phyloP scores from a whole-genome alignment of 116 monocot species.

The Phalaenopsis hybrid region DNA sequence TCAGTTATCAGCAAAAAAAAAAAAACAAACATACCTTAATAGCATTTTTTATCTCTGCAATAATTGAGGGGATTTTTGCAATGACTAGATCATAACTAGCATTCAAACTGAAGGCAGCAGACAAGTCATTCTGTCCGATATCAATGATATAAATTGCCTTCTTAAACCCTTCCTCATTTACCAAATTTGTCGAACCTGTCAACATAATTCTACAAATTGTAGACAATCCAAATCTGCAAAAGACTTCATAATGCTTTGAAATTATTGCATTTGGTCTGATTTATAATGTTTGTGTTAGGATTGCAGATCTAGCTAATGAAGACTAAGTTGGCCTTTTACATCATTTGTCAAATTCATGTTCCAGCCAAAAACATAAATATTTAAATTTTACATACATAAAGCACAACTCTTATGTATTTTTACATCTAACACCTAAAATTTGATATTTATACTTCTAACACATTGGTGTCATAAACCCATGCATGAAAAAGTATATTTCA shows the following conservation, averaged over 20 bases:
- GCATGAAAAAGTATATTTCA: too few species aligned
- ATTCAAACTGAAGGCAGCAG: too few species aligned
- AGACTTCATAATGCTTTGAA: background rate
- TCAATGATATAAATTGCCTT: constrained; percentile 6
- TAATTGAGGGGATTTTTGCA: too few species aligned
- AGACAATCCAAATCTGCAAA: background rate
- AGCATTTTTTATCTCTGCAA: background rate
- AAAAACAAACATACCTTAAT: constrained; percentile 11
- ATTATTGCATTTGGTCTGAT: background rate
- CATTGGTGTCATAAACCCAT: too few species aligned
- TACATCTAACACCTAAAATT: too few species aligned
- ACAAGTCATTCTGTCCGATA: too few species aligned
- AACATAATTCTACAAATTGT: background rate
- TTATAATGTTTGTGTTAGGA: background rate
- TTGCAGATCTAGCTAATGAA: background rate
- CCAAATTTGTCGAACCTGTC: constrained; percentile 5
- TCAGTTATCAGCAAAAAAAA: background rate
- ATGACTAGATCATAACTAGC: too few species aligned
- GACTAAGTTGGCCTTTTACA: background rate
- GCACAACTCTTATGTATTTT: too few species aligned
- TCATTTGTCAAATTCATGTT: background rate
- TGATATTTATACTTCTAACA: too few species aligned
- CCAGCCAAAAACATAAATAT: background rate
- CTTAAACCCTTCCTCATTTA: background rate
- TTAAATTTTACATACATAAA: too few species aligned